Percentiles rank a stretch among this genome's conserved stretches.
These are phyloP conservation scores for Grosmannia serpens DNA, from an alignment of 2,329 filamentous ascomycete genomes.

Conservation along the genomic window DNA sequence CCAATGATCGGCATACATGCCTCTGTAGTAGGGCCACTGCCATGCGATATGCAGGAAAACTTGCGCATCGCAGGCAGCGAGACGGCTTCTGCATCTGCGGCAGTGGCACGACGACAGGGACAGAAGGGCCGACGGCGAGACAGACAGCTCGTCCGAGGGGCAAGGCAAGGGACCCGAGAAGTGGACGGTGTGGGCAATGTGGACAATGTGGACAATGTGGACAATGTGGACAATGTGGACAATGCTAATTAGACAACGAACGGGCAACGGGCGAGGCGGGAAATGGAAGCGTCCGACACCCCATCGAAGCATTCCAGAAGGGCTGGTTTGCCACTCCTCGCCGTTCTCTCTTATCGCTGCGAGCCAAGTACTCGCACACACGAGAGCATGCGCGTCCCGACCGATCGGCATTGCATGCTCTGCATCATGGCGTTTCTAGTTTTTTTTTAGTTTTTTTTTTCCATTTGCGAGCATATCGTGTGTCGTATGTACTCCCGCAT, in stretches of 20 bases:
- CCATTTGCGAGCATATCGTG: no score
- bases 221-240: neutral
- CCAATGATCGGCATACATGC: neutral
- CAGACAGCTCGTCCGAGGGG: no score
- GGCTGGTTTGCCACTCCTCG: neutral
- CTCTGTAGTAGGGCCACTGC: no score
- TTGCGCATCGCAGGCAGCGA: no score
- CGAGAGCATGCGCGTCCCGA: neutral
- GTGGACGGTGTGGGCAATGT: no score
- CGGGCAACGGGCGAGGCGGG: neutral
- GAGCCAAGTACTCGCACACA: neutral
- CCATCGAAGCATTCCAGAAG: slow-evolving; percentile 2
- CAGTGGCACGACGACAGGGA: no score
- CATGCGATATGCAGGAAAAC: no score
- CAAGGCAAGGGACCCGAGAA: no score
- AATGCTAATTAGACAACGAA: neutral
- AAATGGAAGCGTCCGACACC: neutral
- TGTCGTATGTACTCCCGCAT: no score
- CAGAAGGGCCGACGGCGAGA: no score
- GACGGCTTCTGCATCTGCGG: no score
- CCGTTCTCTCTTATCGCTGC: neutral
- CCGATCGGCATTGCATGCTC: neutral
- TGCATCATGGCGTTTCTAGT: neutral
- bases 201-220: no score
- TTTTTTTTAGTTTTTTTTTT: neutral